These are phyloP conservation scores for Blastosporella zonata DNA, from an alignment of 1,284 basidiomycete genomes.

Conservation along the genomic window DNA sequence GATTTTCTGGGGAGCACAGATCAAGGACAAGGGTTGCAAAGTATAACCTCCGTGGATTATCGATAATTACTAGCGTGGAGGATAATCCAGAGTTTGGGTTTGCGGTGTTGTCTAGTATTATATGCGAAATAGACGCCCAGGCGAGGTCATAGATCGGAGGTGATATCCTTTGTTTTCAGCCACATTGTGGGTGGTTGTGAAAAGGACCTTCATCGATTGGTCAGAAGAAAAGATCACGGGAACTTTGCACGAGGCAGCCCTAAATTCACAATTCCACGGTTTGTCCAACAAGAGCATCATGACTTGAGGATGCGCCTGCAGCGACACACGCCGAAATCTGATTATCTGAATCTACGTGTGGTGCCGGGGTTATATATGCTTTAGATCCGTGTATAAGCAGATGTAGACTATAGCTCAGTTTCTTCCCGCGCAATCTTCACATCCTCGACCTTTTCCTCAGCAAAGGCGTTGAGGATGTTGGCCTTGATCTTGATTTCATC, in stretches of 20 bases:
- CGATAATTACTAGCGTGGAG: not conserved
- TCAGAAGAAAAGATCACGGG: constrained; percentile 22
- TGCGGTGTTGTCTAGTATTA: not conserved
- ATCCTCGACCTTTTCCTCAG: constrained; percentile 47
- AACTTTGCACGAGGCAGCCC: constrained; percentile 11
- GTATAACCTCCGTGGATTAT: not conserved
- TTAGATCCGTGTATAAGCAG: not conserved
- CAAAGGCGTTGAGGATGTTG: constrained; percentile 83
- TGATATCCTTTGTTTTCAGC: not conserved
- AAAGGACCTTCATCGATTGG: constrained; percentile 15
- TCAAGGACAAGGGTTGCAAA: not conserved
- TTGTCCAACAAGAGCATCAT: too few species aligned
- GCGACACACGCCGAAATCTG: too few species aligned
- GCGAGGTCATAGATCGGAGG: not conserved
- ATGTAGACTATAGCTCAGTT: constrained; percentile 39
- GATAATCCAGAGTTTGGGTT: not conserved
- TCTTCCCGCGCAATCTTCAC: constrained; percentile 38
- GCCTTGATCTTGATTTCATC: constrained; percentile 94
- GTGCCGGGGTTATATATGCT: constrained; percentile 1
- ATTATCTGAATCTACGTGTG: not conserved
- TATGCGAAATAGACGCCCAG: not conserved
- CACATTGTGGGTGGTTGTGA: constrained; percentile 5
- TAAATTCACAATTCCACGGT: too few species aligned
- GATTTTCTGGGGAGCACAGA: not conserved
- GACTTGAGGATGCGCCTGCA: too few species aligned